phyloP scores from a whole-genome alignment of 2,329 filamentous ascomycete species.

The Colletotrichum aenigma region DNA sequence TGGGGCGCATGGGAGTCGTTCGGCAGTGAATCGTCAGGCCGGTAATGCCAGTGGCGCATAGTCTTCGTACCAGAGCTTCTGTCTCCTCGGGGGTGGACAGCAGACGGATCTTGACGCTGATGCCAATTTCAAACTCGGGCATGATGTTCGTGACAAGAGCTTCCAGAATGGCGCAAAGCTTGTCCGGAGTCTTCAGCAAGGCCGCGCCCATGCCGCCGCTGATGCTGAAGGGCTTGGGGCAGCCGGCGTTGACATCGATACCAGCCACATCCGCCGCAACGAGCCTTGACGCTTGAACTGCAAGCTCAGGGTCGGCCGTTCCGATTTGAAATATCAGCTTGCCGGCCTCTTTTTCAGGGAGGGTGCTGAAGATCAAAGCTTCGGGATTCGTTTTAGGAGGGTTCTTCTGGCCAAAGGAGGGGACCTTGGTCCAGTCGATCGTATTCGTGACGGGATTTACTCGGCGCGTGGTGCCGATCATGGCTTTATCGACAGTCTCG shows the following conservation, averaged over 20 bases:
- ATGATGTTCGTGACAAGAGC: slow-evolving; percentile 81
- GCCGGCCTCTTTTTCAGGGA: slow-evolving; percentile 76
- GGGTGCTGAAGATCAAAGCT: slow-evolving; percentile 82
- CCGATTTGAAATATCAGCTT: slow-evolving; percentile 91
- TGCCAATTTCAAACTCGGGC: slow-evolving; percentile 82
- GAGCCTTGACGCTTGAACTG: slow-evolving; percentile 82
- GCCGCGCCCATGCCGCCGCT: slow-evolving; percentile 95
- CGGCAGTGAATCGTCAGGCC: slow-evolving; percentile 94
- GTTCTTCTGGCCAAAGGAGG: slow-evolving; percentile 71
- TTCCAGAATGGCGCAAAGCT: slow-evolving; percentile 80
- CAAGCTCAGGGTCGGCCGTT: slow-evolving; percentile 80
- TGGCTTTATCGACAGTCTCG: slow-evolving; percentile 89
- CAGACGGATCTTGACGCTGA: slow-evolving; percentile 95
- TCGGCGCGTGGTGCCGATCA: slow-evolving; percentile 84
- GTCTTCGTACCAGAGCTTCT: slow-evolving; percentile 73
- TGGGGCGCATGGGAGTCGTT: slow-evolving; percentile 92
- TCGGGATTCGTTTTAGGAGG: slow-evolving; percentile 57
- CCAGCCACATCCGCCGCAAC: slow-evolving; percentile 88
- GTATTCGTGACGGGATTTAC: slow-evolving; percentile 78
- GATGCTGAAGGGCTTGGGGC: slow-evolving; percentile 95
- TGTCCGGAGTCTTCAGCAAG: slow-evolving; percentile 83
- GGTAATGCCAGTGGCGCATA: slow-evolving; percentile 88
- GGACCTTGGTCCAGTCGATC: slow-evolving; percentile 81
- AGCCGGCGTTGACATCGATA: slow-evolving; percentile 98
- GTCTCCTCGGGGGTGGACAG: slow-evolving; percentile 80